Conservation (phyloP, 2,329 filamentous ascomycete species). For the Arthrobotrys entomopaga region DNA sequence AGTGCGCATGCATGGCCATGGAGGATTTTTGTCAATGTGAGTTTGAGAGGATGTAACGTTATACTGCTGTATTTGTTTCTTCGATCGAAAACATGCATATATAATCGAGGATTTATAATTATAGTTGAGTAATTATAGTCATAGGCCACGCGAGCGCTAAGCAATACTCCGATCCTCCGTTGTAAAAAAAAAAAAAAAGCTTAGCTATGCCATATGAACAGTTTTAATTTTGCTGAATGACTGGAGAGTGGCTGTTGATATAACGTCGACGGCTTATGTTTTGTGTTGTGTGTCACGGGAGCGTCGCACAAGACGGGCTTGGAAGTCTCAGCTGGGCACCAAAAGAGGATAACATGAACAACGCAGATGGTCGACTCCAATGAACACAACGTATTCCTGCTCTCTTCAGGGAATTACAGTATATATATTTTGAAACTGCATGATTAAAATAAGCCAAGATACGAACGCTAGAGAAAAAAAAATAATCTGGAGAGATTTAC, state of each 20-base stretch:
- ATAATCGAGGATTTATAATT: neutral
- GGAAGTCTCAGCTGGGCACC: slow-evolving; percentile 7
- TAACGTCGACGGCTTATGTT: slow-evolving; percentile 1
- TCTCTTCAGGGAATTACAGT: no score
- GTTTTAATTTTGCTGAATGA: neutral
- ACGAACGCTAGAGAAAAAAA: neutral
- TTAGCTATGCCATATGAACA: slow-evolving; percentile 17
- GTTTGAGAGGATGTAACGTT: neutral
- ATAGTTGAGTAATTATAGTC: no score
- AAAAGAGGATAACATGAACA: slow-evolving; percentile 26
- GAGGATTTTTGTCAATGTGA: neutral
- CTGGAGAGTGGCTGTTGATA: slow-evolving; percentile 1
- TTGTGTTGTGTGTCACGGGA: slow-evolving; percentile 41
- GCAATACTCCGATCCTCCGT: slow-evolving; percentile 5
- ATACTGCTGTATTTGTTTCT: neutral
- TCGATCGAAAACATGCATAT: neutral
- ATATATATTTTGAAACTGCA: neutral
- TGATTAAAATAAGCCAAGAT: neutral
- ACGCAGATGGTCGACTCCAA: slow-evolving; percentile 11
- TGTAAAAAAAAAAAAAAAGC: no score
- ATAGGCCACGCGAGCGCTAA: slow-evolving; percentile 16
- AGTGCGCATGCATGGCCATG: neutral
- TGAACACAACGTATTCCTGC: no score
- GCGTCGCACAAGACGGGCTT: slow-evolving; percentile 4
- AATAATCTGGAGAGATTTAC: slow-evolving; percentile 12